These are phyloP conservation scores for Pythium phragmitis DNA, from an alignment of 352 stramenopile species.

Conservation along the genomic window DNA sequence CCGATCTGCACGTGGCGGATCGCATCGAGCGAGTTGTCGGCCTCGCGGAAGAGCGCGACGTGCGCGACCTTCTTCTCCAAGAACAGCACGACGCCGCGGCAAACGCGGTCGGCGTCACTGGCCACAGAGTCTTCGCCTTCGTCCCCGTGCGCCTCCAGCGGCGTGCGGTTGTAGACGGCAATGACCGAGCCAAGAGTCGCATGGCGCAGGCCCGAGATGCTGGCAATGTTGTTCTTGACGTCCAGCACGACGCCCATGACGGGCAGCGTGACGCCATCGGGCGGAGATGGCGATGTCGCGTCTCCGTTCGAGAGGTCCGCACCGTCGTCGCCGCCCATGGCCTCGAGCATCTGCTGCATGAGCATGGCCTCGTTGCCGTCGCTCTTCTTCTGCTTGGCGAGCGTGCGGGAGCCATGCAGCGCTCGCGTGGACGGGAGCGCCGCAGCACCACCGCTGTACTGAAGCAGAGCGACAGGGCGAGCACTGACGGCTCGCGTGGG, in stretches of 20 bases:
- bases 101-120: slow-evolving; percentile 15
- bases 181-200: slow-evolving; percentile 75
- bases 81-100: slow-evolving; percentile 29
- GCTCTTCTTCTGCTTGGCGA: slow-evolving; percentile 18
- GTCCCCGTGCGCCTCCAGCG: slow-evolving; percentile 11
- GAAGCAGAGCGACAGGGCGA: not conserved
- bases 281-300: slow-evolving; percentile 17
- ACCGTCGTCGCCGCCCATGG: slow-evolving; percentile 47
- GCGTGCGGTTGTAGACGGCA: slow-evolving; percentile 32
- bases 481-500: not conserved
- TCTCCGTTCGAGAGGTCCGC: not conserved
- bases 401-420: slow-evolving; percentile 19
- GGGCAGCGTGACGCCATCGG: slow-evolving; percentile 33
- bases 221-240: slow-evolving; percentile 70
- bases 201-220: slow-evolving; percentile 69
- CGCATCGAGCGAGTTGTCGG: slow-evolving; percentile 25
- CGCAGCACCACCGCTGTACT: not conserved
- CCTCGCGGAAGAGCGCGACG: slow-evolving; percentile 51
- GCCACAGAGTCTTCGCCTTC: not conserved
- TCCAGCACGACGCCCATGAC: slow-evolving; percentile 56
- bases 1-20: slow-evolving; percentile 38
- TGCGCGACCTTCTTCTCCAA: slow-evolving; percentile 35
- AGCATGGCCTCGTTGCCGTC: slow-evolving; percentile 57
- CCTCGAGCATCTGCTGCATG: slow-evolving; percentile 72
- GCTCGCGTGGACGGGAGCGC: not conserved